Evolutionary conservation across 306 rosid species (phyloP).

Genomic region (Senna siamea): DNA sequence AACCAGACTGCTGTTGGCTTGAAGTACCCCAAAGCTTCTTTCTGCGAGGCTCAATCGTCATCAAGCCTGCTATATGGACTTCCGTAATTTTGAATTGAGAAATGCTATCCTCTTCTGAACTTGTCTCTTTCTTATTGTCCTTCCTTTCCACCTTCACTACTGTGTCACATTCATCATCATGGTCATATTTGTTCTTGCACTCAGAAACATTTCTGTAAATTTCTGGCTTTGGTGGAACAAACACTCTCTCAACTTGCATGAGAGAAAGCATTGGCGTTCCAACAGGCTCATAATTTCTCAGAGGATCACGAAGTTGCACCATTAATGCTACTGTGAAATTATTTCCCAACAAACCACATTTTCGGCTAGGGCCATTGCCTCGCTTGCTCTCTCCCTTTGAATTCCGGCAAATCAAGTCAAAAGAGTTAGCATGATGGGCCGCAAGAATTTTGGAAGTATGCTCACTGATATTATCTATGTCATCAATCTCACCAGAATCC

Average conservation of each 20-base stretch:
- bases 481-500: constrained; percentile 88
- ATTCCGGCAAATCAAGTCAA: constrained; percentile 70
- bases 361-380: constrained; percentile 62
- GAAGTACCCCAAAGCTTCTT: constrained; percentile 82
- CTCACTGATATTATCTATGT: constrained; percentile 76
- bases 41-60: constrained; percentile 51
- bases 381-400: constrained; percentile 73
- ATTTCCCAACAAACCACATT: constrained; percentile 83
- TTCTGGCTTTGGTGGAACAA: constrained; percentile 79
- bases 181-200: constrained; percentile 42
- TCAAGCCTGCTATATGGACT: constrained; percentile 84
- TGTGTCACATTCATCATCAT: constrained; percentile 54
- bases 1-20: constrained; percentile 79
- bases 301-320: constrained; percentile 96
- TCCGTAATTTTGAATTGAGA: constrained; percentile 82
- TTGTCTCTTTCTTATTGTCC: constrained; percentile 48
- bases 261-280: constrained; percentile 96
- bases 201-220: constrained; percentile 65
- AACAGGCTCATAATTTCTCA: constrained; percentile 82
- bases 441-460: constrained; percentile 82
- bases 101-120: constrained; percentile 58
- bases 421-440: constrained; percentile 90
- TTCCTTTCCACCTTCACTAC: constrained; percentile 46
- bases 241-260: constrained; percentile 90
- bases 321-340: constrained; percentile 88